Evolutionary conservation across 306 rosid genomes (phyloP), one percentile per base, ranked within the genome.

Genomic region (Prunus armeniaca): DNA sequence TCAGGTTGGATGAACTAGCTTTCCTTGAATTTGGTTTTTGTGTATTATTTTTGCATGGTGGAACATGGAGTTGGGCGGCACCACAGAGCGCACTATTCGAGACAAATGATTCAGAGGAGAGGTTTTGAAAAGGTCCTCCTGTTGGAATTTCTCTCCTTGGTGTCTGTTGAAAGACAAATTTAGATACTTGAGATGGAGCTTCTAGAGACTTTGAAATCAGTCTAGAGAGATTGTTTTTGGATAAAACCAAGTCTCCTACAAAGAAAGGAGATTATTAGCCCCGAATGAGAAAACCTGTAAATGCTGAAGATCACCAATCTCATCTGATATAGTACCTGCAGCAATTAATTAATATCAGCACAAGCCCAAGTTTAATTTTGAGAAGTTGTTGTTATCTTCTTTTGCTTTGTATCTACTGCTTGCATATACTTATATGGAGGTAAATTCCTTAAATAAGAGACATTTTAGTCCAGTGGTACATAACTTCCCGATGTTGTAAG

Each of bases 101-200:
- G 30, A 50, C 22, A 71, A 82, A 82, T 72, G 82, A 82, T 25
- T 46, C 30, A 60, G 71, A 6, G 5, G 81, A 64, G 65, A 76
- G 65, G 11, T 46, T 76, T 10, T 47, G n/a, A n/a, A 81, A 55
- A 49, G 71, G 51, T 19, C 78, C 78, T 19, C 64, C 56, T 66
- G 3, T 56, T 73, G 82, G 81, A 52, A 81, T 76, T 71, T 65
- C 74, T 65, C 74, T 52, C 84, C 81, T 62, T 18, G 63, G 12
- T 73, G 32, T 15, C 15, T 60, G 52, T 79, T 51, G 56, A 3
- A 51, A 15, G 56, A 51, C 2, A 51, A 51, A 51, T 51, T 15
- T 2, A 51, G 3, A 3, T 15, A 51, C 6, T 46, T 51, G n/a
- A 51, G 56, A 15, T 51, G n/a, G 5, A 51, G 1, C 6, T 4